phyloP scores from a whole-genome alignment of 257 asterid genomes.

The Verbena officinalis region DNA sequence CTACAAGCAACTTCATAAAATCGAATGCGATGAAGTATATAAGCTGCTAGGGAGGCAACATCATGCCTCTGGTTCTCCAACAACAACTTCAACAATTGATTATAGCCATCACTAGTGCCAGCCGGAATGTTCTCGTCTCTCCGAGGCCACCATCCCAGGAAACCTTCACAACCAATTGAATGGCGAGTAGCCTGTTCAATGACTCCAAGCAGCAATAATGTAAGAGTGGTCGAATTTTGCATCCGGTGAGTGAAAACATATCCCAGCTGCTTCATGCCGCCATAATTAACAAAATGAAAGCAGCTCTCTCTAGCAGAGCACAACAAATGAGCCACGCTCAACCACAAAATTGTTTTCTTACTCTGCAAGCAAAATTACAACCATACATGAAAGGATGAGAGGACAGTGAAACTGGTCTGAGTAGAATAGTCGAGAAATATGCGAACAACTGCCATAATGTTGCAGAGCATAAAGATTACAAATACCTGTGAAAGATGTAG shows the following conservation, averaged over 20 bases:
- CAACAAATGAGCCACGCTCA: conserved; percentile 64
- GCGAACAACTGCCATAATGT: conserved; percentile 22
- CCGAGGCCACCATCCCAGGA: conserved; percentile 60
- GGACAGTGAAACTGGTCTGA: conserved; percentile 18
- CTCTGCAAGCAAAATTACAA: conserved; percentile 50
- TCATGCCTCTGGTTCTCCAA: conserved; percentile 86
- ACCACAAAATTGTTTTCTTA: conserved; percentile 69
- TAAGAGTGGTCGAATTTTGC: conserved; percentile 54
- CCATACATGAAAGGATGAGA: conserved; percentile 19
- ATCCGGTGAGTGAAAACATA: conserved; percentile 47
- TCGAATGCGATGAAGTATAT: conserved; percentile 85
- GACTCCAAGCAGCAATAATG: conserved; percentile 37
- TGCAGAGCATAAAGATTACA: conserved; percentile 25
- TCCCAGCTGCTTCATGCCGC: conserved; percentile 95
- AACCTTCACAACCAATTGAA: conserved; percentile 84
- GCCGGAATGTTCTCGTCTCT: conserved; percentile 76
- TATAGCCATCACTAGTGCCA: conserved; percentile 85
- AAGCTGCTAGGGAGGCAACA: conserved; percentile 80
- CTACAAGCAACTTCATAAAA: conserved; percentile 89
- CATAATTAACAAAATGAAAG: conserved; percentile 31
- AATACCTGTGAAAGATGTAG: conserved; percentile 68
- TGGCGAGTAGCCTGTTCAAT: conserved; percentile 69
- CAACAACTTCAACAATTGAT: conserved; percentile 78
- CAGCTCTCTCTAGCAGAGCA: conserved; percentile 75
- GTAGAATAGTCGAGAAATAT: conserved; percentile 27